Percentiles rank a stretch among this genome's conserved stretches.
These are phyloP conservation scores for Angophora floribunda DNA, from an alignment of 345 rosid genomes.

Conservation along the genomic window DNA sequence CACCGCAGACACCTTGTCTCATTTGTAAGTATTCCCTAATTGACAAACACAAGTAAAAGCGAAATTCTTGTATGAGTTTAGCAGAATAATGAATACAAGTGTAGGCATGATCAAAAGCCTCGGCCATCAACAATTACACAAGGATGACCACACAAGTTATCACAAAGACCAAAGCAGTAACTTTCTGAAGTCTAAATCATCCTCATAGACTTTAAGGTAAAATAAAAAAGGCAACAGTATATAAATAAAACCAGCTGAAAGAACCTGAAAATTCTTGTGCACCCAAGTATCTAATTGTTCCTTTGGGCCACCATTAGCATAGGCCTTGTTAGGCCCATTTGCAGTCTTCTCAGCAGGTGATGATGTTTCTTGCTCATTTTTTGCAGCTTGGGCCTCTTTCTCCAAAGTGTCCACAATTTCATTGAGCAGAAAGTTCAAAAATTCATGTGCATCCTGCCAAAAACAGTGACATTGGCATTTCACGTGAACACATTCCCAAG, in stretches of 20 bases:
- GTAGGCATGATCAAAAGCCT: not conserved
- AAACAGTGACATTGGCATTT: not conserved
- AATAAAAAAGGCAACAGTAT: not conserved
- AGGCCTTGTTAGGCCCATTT: slow-evolving; percentile 58
- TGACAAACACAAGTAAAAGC: slow-evolving; percentile 4
- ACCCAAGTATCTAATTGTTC: slow-evolving; percentile 99
- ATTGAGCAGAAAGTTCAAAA: slow-evolving; percentile 91
- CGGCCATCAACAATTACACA: not conserved
- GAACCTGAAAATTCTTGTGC: slow-evolving; percentile 93
- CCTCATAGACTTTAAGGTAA: not conserved
- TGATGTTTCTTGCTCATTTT: slow-evolving; percentile 64
- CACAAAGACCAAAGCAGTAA: not conserved
- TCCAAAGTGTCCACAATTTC: slow-evolving; percentile 97
- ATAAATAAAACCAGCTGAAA: not conserved
- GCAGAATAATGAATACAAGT: not conserved
- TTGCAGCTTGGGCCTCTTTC: slow-evolving; percentile 86
- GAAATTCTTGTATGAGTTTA: not conserved
- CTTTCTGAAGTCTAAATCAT: not conserved
- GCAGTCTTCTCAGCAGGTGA: slow-evolving; percentile 71
- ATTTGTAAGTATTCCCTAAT: slow-evolving; percentile 94
- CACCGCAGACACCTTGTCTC: slow-evolving; percentile 97
- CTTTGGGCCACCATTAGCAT: slow-evolving; percentile 65
- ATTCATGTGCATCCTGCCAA: slow-evolving; percentile 96
- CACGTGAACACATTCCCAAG: not conserved
- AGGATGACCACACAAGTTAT: not conserved